Evolutionary conservation across 306 rosid genomes (phyloP).

Genomic region (Gillenia trifoliata): DNA sequence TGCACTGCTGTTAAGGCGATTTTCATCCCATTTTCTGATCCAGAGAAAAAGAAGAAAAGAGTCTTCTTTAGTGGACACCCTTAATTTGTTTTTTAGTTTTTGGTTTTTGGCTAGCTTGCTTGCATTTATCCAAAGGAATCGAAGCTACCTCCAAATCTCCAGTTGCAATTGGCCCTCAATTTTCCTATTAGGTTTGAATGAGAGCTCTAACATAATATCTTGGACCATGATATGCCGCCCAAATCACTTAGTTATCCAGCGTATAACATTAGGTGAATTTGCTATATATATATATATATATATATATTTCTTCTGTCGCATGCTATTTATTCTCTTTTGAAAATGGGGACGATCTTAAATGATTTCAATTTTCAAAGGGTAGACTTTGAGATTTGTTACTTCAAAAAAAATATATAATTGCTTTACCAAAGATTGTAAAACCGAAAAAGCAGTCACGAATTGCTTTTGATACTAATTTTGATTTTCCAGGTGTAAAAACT

Average conservation of each 20-base stretch:
- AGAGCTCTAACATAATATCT: neutral
- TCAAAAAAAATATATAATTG: neutral
- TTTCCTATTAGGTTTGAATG: neutral
- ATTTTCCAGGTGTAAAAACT: conserved; percentile 51
- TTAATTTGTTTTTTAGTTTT: neutral
- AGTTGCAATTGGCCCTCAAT: neutral
- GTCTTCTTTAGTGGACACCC: neutral
- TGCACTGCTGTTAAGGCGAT: neutral
- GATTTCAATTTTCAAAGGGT: neutral
- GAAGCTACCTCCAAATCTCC: neutral
- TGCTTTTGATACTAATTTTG: conserved; percentile 5
- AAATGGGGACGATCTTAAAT: neutral
- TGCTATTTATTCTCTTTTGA: neutral
- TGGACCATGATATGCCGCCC: neutral
- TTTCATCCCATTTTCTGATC: neutral
- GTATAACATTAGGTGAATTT: neutral
- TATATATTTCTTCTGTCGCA: neutral
- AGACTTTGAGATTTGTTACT: neutral
- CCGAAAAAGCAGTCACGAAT: neutral
- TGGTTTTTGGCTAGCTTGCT: neutral
- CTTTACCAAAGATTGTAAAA: neutral
- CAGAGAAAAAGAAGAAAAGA: neutral
- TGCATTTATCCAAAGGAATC: neutral
- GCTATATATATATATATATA: neutral
- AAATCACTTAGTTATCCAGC: neutral